phyloP scores from a whole-genome alignment of 208 protist genomes.

The Trypanosoma theileri region DNA sequence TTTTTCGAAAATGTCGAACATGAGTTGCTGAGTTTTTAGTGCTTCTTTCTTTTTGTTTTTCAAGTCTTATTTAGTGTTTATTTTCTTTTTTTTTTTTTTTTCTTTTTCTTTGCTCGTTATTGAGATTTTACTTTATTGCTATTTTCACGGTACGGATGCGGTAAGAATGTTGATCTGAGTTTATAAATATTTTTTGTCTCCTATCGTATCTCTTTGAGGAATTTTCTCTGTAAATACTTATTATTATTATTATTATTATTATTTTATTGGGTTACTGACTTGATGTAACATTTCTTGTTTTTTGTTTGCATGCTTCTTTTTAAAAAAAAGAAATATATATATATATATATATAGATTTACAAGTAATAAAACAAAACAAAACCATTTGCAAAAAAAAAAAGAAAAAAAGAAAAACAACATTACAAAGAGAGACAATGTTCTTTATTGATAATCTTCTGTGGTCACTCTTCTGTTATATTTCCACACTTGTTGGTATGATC shows the following conservation, averaged over 20 bases:
- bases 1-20: no score
- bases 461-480: slow-evolving; percentile 56
- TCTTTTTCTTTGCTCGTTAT: neutral
- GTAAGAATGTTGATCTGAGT: no score
- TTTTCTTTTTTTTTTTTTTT: slow-evolving; percentile 3
- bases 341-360: neutral
- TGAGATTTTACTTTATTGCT: no score
- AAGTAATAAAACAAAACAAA: neutral
- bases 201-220: no score
- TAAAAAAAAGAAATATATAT: no score
- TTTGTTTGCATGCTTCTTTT: slow-evolving; percentile 3
- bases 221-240: no score
- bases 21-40: neutral
- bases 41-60: slow-evolving; percentile 1
- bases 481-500: slow-evolving; percentile 69
- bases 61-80: no score
- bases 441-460: slow-evolving; percentile 66
- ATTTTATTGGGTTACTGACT: neutral
- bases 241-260: no score
- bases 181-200: no score
- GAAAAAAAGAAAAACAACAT: slow-evolving; percentile 13
- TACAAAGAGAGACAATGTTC: slow-evolving; percentile 40
- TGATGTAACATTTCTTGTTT: slow-evolving; percentile 16
- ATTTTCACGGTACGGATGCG: no score
- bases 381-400: slow-evolving; percentile 8